Base-by-base conservation (phyloP, 805 yeast genomes). In the Candida silvicultrix region DNA sequence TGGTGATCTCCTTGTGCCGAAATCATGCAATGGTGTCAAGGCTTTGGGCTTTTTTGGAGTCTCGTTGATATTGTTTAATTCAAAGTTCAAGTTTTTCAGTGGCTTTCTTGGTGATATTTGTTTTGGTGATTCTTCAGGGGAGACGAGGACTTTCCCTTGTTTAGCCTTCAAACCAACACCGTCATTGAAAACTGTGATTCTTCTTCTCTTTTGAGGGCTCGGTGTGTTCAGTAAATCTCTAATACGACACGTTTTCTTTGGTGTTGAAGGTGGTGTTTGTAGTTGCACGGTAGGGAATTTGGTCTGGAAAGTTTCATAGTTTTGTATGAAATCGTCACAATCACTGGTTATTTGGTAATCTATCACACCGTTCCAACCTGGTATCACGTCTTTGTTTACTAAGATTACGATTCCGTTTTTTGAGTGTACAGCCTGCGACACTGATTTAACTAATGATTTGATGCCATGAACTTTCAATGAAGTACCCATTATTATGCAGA, bases 401-500 rank as follows among this genome's bases (percentile, higher is more conserved):
- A 88, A 74, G 0, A 92, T 67, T 1, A 89, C 95, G 28, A 75
- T 68, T 0, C 98, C 99, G 19, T 85, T 88, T 34, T 74, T 74
- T n/a, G 78, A 83, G 59, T 85, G 95, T 18, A 90, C 81, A 18
- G 77, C 77, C 49, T 75, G 75, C 41, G 95, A 81, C 50, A 87
- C 62, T 20, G 75, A 74, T 50, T 78, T 77, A 2, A 90, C 97
- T 19, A 92, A 69, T 52, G 77, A 79, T 58, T 81, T 85, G 41
- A 94, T 90, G 1, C 99, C 99, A 53, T 83, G 86, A 12, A 92
- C 98, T 66, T 82, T 86, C 37, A 94, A 70, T 5, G 97, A 88
- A 0, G 99, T 94, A 0, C 99, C 99, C 76, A 88, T 82, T 11
- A 92, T 85, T n/a, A 92, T 66, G 41, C 94, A 71, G 49, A 87